phyloP scores from a whole-genome alignment of 2,329 filamentous ascomycete species.

The Lecanicillium sp. region DNA sequence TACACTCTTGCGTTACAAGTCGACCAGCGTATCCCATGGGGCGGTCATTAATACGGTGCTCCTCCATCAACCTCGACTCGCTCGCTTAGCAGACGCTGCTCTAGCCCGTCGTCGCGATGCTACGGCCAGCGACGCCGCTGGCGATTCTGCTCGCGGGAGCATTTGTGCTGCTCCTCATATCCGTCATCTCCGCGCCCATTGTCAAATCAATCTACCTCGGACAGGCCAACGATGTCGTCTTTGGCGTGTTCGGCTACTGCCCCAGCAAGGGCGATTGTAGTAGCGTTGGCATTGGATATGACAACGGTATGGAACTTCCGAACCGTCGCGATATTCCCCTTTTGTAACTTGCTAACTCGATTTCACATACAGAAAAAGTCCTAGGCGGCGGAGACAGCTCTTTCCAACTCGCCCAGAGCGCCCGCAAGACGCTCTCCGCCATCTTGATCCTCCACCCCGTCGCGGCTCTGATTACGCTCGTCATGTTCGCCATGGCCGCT shows the following conservation, averaged over 20 bases:
- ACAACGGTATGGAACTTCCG: constrained; percentile 56
- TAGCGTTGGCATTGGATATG: constrained; percentile 74
- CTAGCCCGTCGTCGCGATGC: constrained; percentile 47
- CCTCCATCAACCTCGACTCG: constrained; percentile 15
- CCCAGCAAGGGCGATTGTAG: constrained; percentile 53
- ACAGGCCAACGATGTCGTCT: constrained; percentile 66
- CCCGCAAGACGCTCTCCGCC: constrained; percentile 63
- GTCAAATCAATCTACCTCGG: constrained; percentile 80
- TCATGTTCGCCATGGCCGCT: constrained; percentile 74
- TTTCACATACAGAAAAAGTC: constrained; percentile 2
- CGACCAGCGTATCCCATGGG: too few relatives aligned
- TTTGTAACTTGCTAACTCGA: constrained; percentile 2
- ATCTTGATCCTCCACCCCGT: constrained; percentile 91
- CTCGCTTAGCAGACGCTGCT: too few relatives aligned
- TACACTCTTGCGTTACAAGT: too few relatives aligned
- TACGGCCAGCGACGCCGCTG: constrained; percentile 88
- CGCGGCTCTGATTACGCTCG: constrained; percentile 74
- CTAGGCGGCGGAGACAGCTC: constrained; percentile 16
- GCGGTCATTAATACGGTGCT: too few relatives aligned
- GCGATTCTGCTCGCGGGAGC: constrained; percentile 77
- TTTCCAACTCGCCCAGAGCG: constrained; percentile 49
- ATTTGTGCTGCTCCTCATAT: constrained; percentile 77
- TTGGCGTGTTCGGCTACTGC: constrained; percentile 92
- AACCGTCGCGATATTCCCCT: background rate
- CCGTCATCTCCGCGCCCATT: constrained; percentile 85